Conservation (phyloP, 129 eudicot genomes). For the Tagetes patula region DNA sequence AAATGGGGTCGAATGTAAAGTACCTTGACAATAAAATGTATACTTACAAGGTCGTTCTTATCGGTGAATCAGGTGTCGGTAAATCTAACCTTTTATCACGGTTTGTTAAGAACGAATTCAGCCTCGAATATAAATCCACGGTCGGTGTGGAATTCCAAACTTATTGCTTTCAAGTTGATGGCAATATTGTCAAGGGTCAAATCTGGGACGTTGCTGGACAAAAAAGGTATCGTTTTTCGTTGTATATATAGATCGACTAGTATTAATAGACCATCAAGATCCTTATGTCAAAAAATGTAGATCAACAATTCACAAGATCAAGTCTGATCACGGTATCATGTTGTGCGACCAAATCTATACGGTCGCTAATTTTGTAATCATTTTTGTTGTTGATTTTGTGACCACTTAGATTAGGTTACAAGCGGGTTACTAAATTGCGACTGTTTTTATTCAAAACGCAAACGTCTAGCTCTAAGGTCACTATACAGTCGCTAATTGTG, state of each 20-base stretch:
- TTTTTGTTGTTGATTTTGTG: too few relatives aligned
- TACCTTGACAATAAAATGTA: neutral
- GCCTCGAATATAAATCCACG: constrained; percentile 8
- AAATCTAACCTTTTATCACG: constrained; percentile 8
- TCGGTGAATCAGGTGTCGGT: constrained; percentile 9
- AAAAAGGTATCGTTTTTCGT: neutral
- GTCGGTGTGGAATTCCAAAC: constrained; percentile 7
- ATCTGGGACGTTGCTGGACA: neutral
- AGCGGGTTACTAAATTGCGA: too few relatives aligned
- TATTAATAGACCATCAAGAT: too few relatives aligned
- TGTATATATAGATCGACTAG: neutral
- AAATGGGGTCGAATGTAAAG: constrained; percentile 2
- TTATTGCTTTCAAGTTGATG: constrained; percentile 1
- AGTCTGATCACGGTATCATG: neutral
- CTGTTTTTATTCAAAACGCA: too few relatives aligned
- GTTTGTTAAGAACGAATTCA: constrained; percentile 5
- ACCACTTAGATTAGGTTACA: too few relatives aligned
- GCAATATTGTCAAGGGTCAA: neutral
- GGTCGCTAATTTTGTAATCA: too few relatives aligned
- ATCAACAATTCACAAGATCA: neutral
- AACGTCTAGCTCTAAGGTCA: too few relatives aligned
- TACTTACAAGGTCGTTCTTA: neutral
- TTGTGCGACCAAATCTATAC: too few relatives aligned
- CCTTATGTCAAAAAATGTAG: too few relatives aligned
- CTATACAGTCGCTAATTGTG: too few relatives aligned